phyloP scores from a whole-genome alignment of 768 basidiomycete genomes.

The Ramaria sp. region DNA sequence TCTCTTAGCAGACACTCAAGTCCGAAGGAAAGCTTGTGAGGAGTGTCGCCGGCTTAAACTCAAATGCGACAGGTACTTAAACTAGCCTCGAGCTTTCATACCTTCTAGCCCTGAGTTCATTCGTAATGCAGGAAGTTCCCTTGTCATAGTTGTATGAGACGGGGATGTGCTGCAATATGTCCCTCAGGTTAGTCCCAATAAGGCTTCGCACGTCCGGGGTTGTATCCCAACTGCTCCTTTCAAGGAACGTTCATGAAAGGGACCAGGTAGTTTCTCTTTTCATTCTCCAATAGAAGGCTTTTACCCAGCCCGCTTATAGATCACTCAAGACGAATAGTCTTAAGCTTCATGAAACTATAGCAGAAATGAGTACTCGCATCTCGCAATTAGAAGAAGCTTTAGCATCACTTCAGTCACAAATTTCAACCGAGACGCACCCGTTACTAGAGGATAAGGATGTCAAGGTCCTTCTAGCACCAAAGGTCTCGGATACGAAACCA shows the following conservation, averaged over 20 bases:
- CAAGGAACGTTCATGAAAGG: slow-evolving; percentile 9
- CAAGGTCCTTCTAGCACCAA: neutral
- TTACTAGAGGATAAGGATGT: slow-evolving; percentile 4
- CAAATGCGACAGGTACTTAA: slow-evolving; percentile 9
- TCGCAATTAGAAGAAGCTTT: slow-evolving; percentile 7
- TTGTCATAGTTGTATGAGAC: slow-evolving; percentile 8
- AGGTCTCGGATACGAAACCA: slow-evolving; percentile 12
- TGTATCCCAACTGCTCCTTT: neutral
- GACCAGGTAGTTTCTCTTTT: neutral
- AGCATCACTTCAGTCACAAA: neutral
- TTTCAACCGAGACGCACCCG: slow-evolving; percentile 6
- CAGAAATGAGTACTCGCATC: slow-evolving; percentile 9
- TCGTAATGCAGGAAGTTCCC: slow-evolving; percentile 5
- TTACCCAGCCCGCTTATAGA: neutral
- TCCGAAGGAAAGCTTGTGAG: slow-evolving; percentile 10
- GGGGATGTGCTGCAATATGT: slow-evolving; percentile 10
- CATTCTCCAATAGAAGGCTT: neutral
- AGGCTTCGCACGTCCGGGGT: neutral
- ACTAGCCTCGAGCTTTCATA: neutral
- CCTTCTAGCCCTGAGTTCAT: neutral
- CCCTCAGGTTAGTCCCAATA: neutral
- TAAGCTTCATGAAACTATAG: slow-evolving; percentile 8
- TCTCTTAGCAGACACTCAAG: neutral
- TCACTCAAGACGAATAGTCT: slow-evolving; percentile 9
- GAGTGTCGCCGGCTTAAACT: slow-evolving; percentile 11